Percentiles rank a stretch among this genome's conserved stretches.
Conservation (phyloP, 495 filamentous ascomycete genomes). For the Chaetomidium leptoderma region DNA sequence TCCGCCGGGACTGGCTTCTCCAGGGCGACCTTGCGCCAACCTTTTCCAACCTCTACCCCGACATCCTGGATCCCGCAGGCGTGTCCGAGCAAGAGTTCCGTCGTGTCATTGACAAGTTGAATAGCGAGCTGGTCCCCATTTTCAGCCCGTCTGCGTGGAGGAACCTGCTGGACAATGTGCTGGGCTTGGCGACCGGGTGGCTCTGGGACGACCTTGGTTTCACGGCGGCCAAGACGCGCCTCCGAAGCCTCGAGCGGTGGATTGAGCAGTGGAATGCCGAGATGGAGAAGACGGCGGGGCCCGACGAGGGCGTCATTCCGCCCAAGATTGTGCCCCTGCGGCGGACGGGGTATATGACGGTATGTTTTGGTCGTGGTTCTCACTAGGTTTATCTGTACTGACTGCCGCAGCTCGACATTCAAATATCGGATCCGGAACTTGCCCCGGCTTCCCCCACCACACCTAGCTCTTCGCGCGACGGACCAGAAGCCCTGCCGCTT, state of each 20-base stretch:
- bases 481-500: conserved; percentile 12
- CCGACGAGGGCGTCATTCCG: conserved; percentile 49
- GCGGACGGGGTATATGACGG: conserved; percentile 82
- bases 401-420: conserved; percentile 34
- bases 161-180: conserved; percentile 68
- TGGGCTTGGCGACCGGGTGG: conserved; percentile 83
- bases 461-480: conserved; percentile 19
- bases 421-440: conserved; percentile 37
- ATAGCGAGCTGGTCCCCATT: conserved; percentile 62
- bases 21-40: conserved; percentile 87
- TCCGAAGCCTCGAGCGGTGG: conserved; percentile 66
- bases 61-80: conserved; percentile 81
- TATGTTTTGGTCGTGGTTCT: conserved; percentile 33
- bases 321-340: conserved; percentile 73
- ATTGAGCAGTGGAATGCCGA: conserved; percentile 77
- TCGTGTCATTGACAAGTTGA: conserved; percentile 69
- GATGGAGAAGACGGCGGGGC: conserved; percentile 49
- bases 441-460: conserved; percentile 33
- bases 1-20: conserved; percentile 85
- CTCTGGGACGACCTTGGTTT: conserved; percentile 86
- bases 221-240: conserved; percentile 62
- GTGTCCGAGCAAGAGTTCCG: conserved; percentile 79
- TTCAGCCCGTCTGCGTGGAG: conserved; percentile 68
- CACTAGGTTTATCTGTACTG: conserved; percentile 6
- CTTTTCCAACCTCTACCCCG: conserved; percentile 90